Base-by-base conservation (phyloP, 1,139 yeast genomes). In the Tardiomyces digboiensis region DNA sequence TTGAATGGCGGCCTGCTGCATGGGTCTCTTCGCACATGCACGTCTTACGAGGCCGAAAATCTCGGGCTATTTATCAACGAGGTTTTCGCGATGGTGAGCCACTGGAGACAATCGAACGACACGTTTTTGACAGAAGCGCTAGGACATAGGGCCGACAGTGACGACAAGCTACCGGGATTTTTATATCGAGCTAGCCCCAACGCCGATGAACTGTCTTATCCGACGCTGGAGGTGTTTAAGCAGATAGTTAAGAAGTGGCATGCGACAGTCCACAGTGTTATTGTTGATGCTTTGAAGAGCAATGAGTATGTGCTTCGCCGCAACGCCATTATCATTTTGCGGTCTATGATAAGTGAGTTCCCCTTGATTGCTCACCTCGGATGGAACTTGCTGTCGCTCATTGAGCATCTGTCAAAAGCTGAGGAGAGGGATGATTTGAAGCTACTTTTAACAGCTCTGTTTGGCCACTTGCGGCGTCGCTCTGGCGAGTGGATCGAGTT, bases 341-440 rank as follows among this genome's bases (percentile, higher is more conserved):
- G 82, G 58, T 81, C 80, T 52, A 65, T 82, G 49, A 65, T 84
- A 26, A 72, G 75, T 1, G 73, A 76, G 8, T 87, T 80, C 58
- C 96, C 96, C 0, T 66, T 70, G 13, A 76, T 86, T 21, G 80
- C 37, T 93, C 0, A 84, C 82, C 51, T 62, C 86, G 39, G 78
- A 75, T 45, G 75, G 87, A 0, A 69, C 10, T 61, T 86, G 7
- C 65, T 73, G 5, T 67, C 65, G 19, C 65, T 72, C 6, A 67
- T 88, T 42, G 71, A 75, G 38, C 54, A 61, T 1, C 74, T 85
- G 36, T 61, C 76, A 7, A 52, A 58, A 2, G 60, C 62, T 1
- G 97, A 89, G 54, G 60, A 66, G 3, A 74, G 97, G 49, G 93
- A 85, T 46, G 97, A 89, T 62, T 72, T 89, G 56, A 83, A 79